phyloP scores from a whole-genome alignment of 352 stramenopile species.

The Phytophthora hybrid region DNA sequence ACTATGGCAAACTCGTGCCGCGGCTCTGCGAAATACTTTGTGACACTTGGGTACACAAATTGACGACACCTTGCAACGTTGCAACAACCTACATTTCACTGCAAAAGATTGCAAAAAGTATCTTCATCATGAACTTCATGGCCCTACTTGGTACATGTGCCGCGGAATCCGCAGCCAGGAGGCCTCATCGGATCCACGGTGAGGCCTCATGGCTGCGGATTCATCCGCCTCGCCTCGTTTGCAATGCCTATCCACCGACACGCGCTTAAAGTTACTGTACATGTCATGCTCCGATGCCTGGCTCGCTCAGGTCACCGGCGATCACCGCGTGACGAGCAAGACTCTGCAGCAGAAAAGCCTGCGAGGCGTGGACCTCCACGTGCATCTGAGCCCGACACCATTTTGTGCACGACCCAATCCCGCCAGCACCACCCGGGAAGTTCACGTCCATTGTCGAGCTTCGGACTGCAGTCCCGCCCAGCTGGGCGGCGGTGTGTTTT shows the following conservation, averaged over 20 bases:
- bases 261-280: not conserved
- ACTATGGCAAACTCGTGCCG: too few relatives aligned
- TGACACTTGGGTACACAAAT: constrained; percentile 41
- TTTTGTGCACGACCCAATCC: constrained; percentile 24
- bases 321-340: constrained; percentile 14
- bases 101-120: not conserved
- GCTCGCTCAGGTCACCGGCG: not conserved
- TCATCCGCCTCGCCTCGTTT: constrained; percentile 24
- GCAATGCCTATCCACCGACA: constrained; percentile 23
- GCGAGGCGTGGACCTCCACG: constrained; percentile 33
- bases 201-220: not conserved
- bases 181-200: too few relatives aligned
- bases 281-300: not conserved
- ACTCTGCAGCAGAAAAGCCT: constrained; percentile 16
- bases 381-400: constrained; percentile 15
- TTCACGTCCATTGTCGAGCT: constrained; percentile 1
- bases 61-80: constrained; percentile 23
- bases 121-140: not conserved
- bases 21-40: too few relatives aligned
- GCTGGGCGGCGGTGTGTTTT: constrained; percentile 9
- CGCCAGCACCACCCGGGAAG: constrained; percentile 20
- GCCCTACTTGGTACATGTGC: too few relatives aligned
- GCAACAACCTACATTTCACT: not conserved
- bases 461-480: constrained; percentile 12
- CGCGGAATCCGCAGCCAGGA: too few relatives aligned